These are phyloP conservation scores for Penicillium lagena DNA, from an alignment of 495 filamentous ascomycete genomes.

Conservation along the genomic window DNA sequence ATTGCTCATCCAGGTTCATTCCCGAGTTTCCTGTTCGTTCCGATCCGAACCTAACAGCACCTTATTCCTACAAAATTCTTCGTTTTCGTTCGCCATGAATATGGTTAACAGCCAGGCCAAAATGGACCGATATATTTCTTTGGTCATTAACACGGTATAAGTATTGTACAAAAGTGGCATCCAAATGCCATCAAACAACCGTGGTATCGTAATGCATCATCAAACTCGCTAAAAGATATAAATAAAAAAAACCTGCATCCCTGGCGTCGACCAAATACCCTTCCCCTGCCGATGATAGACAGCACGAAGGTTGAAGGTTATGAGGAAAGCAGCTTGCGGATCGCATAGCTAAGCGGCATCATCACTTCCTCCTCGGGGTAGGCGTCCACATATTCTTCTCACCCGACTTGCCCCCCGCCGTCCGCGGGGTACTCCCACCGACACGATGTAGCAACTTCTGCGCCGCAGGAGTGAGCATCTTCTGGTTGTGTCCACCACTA, in stretches of 20 bases:
- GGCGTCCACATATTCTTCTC: slow-evolving; percentile 52
- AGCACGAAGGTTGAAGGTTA: too few species aligned
- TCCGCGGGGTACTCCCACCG: slow-evolving; percentile 39
- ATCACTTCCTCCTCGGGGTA: slow-evolving; percentile 38
- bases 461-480: slow-evolving; percentile 62
- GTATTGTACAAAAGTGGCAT: too few species aligned
- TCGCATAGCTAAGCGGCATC: background rate
- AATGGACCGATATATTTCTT: too few species aligned
- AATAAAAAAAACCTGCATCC: background rate
- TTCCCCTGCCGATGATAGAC: too few species aligned
- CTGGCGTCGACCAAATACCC: too few species aligned
- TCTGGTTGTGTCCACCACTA: slow-evolving; percentile 8
- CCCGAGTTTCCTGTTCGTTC: slow-evolving; percentile 9
- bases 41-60: slow-evolving; percentile 1
- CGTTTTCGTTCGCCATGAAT: too few species aligned
- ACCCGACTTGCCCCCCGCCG: slow-evolving; percentile 26
- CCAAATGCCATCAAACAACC: background rate
- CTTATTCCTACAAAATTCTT: too few species aligned
- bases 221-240: background rate
- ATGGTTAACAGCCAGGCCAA: too few species aligned
- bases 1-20: too few species aligned
- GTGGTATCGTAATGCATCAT: background rate
- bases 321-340: too few species aligned
- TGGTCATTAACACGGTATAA: too few species aligned
- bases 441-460: slow-evolving; percentile 69